Base-by-base conservation (phyloP, 306 rosid species). In the Cicer chorassanicum region DNA sequence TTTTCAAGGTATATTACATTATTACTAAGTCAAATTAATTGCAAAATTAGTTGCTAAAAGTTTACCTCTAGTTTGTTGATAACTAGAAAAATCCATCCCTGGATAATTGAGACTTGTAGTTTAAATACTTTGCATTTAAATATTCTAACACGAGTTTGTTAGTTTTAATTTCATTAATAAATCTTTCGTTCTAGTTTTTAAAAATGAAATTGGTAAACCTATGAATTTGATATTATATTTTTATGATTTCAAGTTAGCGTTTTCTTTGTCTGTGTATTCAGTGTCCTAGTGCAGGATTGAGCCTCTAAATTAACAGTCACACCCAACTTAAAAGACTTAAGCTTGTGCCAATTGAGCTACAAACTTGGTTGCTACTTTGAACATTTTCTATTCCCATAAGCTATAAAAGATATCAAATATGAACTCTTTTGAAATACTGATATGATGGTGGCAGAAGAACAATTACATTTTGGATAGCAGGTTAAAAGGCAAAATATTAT, bases 381-480 rank as follows among this genome's bases (percentile, higher is more conserved):
- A 68, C 66, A 67, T 68, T 75, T 68, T 57, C 51, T 78, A 67
- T 60, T 55, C 61, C 19, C 38, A 8, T 4, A 77, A 57, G 24
- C 62, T 1, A 7, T 68, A 40, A 44, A 68, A 46, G 63, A 68
- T 40, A 44, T 77, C 24, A 39, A 76, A 69, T 77, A 10, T 45
- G 15, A 9, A 39, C 65, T 54, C 81, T 68, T 60, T 61, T 65
- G 69, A 55, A 55, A 41, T 38, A 9, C 51, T 55, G 34, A 57
- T 43, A 53, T 34, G 62, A 55, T 67, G 43, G 46, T 21, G 43
- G 48, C 19, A 43, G 49, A 29, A n/a, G 42, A 41, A 19, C 14
- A 50, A 39, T 24, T 12, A 13, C 70, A 54, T 54, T 43, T 66
- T 29, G 16, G 16, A 21, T 44, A 8, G 34, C 6, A 6, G 54